Base-by-base conservation (phyloP, 306 rosid species). In the Myrica gale region DNA sequence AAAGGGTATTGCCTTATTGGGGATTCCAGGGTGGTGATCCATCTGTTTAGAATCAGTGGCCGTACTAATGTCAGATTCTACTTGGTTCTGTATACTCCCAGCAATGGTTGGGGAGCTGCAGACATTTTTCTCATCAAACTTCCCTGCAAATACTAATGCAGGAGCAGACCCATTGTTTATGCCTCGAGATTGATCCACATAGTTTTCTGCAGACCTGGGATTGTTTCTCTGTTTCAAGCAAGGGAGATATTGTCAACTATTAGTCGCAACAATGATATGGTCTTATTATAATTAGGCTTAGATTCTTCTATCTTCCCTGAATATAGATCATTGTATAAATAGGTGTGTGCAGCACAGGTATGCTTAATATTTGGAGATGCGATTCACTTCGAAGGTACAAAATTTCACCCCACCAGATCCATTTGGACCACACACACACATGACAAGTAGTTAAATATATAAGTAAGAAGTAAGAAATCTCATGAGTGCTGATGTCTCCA, bases 31-130 rank as follows among this genome's bases (percentile, higher is more conserved):
- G 58, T 75, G 92, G 74, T 79, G 85, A 82, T 90, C 90, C 53
- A 74, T 71, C 62, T 85, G 81, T 81, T 88, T 88, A 74, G 88
- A 79, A 68, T 87, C 79, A 55, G 97, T 83, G 68, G 86, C 82
- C 52, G 92, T 72, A 72, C 79, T 87, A 20, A 85, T 84, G 78
- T 89, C 89, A 32, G 92, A 85, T 77, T 87, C 98, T 63, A 82
- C 73, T 10, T 56, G 81, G 54, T 83, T 82, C 72, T 83, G 88
- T 26, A 82, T 68, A 77, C 86, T 74, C 60, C 86, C 90, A 39
- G 92, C 84, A 53, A 81, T 75, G 74, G 86, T 63, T 51, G 93
- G 88, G 63, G 95, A 69, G 74, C 81, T 58, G 45, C 76, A 50
- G 73, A 77, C 55, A 74, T 77, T 86, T 82, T 90, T 88, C 85